These are phyloP conservation scores for Ophiosphaerella korrae DNA, from an alignment of 2,329 filamentous ascomycete species.

Conservation along the genomic window DNA sequence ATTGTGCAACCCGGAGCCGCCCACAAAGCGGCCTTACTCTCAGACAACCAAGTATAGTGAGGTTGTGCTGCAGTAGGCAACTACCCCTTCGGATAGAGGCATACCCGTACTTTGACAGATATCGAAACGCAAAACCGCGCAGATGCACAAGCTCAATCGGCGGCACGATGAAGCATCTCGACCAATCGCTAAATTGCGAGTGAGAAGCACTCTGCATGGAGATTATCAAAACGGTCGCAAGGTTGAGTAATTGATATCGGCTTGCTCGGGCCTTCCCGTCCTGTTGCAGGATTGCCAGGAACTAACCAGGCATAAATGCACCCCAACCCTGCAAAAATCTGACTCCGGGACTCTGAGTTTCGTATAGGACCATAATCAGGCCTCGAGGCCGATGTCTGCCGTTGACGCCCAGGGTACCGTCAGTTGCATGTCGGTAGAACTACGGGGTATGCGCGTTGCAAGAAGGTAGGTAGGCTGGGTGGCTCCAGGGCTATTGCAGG, in stretches of 20 bases:
- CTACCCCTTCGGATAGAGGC: constrained; percentile 10
- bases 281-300: neutral
- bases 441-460: constrained; percentile 45
- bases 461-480: constrained; percentile 10
- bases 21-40: constrained; percentile 5
- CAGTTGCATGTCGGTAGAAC: constrained; percentile 39
- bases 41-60: constrained; percentile 7
- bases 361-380: constrained; percentile 36
- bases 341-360: too few species aligned
- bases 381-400: constrained; percentile 37
- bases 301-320: too few species aligned
- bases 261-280: too few species aligned
- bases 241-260: too few species aligned
- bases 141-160: constrained; percentile 11
- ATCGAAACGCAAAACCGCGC: constrained; percentile 36
- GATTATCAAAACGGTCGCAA: too few species aligned
- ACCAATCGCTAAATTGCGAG: neutral
- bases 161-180: neutral
- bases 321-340: too few species aligned
- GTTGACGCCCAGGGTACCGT: constrained; percentile 43
- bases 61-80: constrained; percentile 17
- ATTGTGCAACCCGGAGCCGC: constrained; percentile 11
- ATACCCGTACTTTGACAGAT: constrained; percentile 18
- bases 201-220: neutral
- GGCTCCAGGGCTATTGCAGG: constrained; percentile 44